Evolutionary conservation across 495 filamentous ascomycete genomes (phyloP), one percentile per base, ranked within the genome.

Genomic region (Trypethelium eluteriae): DNA sequence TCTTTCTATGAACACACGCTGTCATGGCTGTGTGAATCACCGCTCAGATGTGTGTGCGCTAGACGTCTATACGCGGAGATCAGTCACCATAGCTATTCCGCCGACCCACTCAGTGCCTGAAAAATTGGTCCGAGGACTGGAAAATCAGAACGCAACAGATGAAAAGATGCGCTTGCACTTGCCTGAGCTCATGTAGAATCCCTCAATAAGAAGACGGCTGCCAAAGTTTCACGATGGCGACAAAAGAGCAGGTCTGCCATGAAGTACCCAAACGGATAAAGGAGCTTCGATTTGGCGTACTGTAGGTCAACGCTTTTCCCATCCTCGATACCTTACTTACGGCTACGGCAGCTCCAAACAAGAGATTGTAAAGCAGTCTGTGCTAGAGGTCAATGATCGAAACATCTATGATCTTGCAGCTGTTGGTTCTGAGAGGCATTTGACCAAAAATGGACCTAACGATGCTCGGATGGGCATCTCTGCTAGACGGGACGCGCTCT

Each of bases 361-460:
- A 74, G 92, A 97, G 71, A 96, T 98, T 68, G 89, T 95, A 64
- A 92, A 90, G 71, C 95, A 98, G 78, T 89, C 86, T 70, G 91
- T 96, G 38, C 82, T 97, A 65, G 92, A 96, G 76, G 89, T 98
- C 57, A 92, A 89, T 9, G 91, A 96, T 74, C 84, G 92, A 72
- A 86, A 91, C 75, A 85, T 98, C 65, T 98, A 92, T 80, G 91
- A 97, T 78, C 80, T 93, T 64, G 87, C 88, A 50, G 84, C 86
- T 68, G 84, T 86, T 66, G 71, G 67, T 49, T 62, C 70, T 64
- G 49, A 41, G 18, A 70, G 94, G 69, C 78, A 79, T 1, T 83
- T 91, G 11, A 89, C 88, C 62, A 76, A 82, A 39, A 83, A 98
- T 81, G 95, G 94, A 39, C 89, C 92, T 39, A 83, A 97, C 70